phyloP scores from a whole-genome alignment of 768 basidiomycete species.

The Pleurotus sapidus region DNA sequence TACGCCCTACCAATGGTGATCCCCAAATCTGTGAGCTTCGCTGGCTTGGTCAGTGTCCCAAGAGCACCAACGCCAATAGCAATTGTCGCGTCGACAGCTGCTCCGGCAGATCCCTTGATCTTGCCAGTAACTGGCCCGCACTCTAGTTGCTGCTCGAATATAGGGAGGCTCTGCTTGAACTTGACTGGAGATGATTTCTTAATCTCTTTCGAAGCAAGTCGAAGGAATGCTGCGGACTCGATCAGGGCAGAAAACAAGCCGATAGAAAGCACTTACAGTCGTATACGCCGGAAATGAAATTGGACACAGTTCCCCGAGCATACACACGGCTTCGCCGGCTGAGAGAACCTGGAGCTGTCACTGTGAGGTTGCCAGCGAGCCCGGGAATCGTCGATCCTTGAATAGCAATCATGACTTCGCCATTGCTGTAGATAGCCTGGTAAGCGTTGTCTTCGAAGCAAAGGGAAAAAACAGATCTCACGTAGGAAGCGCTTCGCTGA shows the following conservation, averaged over 20 bases:
- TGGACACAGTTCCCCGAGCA: not conserved
- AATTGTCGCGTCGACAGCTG: not conserved
- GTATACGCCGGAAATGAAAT: not conserved
- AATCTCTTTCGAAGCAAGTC: not conserved
- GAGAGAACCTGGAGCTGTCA: not conserved
- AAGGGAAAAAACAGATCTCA: constrained; percentile 4
- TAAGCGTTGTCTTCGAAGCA: not conserved
- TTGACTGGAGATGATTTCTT: not conserved
- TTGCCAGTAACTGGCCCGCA: not conserved
- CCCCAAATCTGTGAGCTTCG: not conserved
- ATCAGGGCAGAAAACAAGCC: not conserved
- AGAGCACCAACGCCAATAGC: constrained; percentile 1
- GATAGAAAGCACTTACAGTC: not conserved
- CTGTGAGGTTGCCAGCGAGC: not conserved
- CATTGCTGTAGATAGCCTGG: not conserved
- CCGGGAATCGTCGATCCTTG: constrained; percentile 2
- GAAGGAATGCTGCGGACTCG: not conserved
- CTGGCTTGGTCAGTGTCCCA: constrained; percentile 1
- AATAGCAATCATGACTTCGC: not conserved
- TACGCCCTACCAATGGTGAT: not conserved
- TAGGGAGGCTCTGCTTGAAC: not conserved
- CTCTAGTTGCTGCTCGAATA: not conserved
- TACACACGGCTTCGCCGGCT: not conserved
- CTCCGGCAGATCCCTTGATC: constrained; percentile 1
- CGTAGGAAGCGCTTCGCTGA: constrained; percentile 22